A percentile compares a stretch with the other conserved stretches of the same genome.
Conservation (phyloP, 1,284 basidiomycete species). For the Heliocybe sulcata region DNA sequence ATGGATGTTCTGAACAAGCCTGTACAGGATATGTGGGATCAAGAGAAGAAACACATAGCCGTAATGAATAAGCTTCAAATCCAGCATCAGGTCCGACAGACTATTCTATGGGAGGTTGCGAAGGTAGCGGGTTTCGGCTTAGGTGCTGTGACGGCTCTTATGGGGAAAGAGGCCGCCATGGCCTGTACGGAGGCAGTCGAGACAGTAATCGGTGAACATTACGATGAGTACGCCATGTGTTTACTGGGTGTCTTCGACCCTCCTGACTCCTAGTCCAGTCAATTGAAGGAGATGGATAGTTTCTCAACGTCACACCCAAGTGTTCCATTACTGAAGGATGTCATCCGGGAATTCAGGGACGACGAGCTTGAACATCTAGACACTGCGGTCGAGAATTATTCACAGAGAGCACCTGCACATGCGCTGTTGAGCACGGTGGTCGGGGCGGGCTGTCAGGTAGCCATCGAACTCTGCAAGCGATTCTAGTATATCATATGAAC, state of each 20-base stretch:
- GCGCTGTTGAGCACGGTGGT: conserved; percentile 83
- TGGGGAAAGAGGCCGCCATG: conserved; percentile 95
- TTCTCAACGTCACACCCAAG: conserved; percentile 69
- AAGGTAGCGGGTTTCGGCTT: conserved; percentile 82
- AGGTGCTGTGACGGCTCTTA: conserved; percentile 78
- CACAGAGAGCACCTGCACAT: conserved; percentile 90
- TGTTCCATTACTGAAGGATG: conserved; percentile 65
- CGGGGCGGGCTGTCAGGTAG: conserved; percentile 82
- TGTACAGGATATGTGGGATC: conserved; percentile 89
- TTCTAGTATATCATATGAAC: conserved; percentile 34
- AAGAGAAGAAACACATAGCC: conserved; percentile 86
- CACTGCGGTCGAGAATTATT: conserved; percentile 84
- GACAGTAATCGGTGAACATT: conserved; percentile 96
- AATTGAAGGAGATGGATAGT: conserved; percentile 62
- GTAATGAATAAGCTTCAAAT: conserved; percentile 81
- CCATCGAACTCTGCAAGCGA: conserved; percentile 85
- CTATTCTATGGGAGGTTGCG: conserved; percentile 77
- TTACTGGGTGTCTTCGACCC: not conserved
- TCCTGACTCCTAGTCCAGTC: conserved; percentile 35
- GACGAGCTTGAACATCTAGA: conserved; percentile 95
- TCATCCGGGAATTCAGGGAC: conserved; percentile 86
- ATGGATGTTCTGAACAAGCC: not conserved
- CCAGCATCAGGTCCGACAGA: conserved; percentile 85
- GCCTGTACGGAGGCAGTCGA: conserved; percentile 98
- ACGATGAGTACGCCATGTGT: conserved; percentile 76